Evolutionary conservation across 306 rosid genomes (phyloP), one percentile per base, ranked within the genome.

Genomic region (Alnus glutinosa): DNA sequence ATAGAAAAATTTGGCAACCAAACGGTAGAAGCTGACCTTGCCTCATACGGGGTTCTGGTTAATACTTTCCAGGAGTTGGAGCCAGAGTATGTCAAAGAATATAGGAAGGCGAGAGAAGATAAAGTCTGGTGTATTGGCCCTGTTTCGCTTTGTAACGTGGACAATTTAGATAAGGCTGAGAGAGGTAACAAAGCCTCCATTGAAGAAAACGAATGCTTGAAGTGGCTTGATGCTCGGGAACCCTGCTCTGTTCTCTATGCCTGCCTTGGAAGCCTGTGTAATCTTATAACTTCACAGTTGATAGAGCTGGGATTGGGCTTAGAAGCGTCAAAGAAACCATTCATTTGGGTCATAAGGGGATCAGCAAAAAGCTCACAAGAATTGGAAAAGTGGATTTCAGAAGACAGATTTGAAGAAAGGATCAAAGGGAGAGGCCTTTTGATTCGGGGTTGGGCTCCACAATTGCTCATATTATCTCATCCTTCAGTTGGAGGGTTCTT

Each of bases 371-470:
- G 23, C 2, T 48, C 34, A 3, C 76, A 85, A 11, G 90, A 18
- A 13, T 67, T 91, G 64, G 83, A 87, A 42, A 89, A 73, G 2
- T 85, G 83, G 90, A 52, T 82, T 9, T 28, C 52, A 55, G 63
- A 86, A 34, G 54, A 74, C 52, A 85, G 83, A 11, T 88, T 84
- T 52, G 90, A 88, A 59, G 89, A 77, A 63, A 87, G 87, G n/a
- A 80, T 55, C 18, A 81, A 76, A n/a, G 80, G 2, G 23, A 16
- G 80, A 34, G 70, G 93, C 3, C 67, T 87, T 48, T 0, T 89
- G 1, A 83, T 91, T 66, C 57, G 80, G 16, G 96, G 92, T 16
- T 89, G 93, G 96, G 92, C 93, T 49, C 93, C 92, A 18, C 93
- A 91, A 19, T 44, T 83, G 16, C 18, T 81, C 9, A 88, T 91